phyloP scores from a whole-genome alignment of 2,329 filamentous ascomycete species.

The Parastagonospora nodorum region DNA sequence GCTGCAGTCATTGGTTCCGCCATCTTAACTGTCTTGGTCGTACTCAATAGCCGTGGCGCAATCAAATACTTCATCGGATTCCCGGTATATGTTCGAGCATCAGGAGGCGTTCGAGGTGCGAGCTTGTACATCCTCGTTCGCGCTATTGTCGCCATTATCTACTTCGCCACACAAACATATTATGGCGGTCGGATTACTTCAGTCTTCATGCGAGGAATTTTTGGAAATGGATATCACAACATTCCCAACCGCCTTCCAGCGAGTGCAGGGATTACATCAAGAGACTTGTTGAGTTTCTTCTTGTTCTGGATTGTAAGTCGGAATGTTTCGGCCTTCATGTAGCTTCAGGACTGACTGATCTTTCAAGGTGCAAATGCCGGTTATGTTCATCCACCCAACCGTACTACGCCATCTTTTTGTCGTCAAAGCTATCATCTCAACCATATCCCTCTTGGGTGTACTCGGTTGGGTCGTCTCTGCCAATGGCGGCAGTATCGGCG shows the following conservation, averaged over 20 bases:
- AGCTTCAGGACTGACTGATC: neutral
- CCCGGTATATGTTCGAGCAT: slow-evolving; percentile 22
- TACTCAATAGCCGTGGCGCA: slow-evolving; percentile 23
- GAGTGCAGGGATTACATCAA: slow-evolving; percentile 46
- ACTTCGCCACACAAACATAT: slow-evolving; percentile 25
- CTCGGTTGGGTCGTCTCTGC: slow-evolving; percentile 25
- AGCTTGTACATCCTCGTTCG: slow-evolving; percentile 24
- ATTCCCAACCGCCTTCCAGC: slow-evolving; percentile 54
- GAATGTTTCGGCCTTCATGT: neutral
- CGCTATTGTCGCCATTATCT: slow-evolving; percentile 23
- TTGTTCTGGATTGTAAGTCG: slow-evolving; percentile 25
- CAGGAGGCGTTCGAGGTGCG: slow-evolving; percentile 22
- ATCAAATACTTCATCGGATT: slow-evolving; percentile 27
- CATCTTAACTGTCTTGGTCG: slow-evolving; percentile 20
- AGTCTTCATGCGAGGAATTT: slow-evolving; percentile 25
- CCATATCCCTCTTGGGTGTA: slow-evolving; percentile 18
- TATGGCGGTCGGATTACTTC: slow-evolving; percentile 25
- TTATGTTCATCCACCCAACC: slow-evolving; percentile 33
- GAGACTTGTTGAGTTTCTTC: slow-evolving; percentile 35
- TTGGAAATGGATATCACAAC: slow-evolving; percentile 21
- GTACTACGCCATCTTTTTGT: slow-evolving; percentile 26
- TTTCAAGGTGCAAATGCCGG: slow-evolving; percentile 23
- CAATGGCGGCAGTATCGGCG: slow-evolving; percentile 26
- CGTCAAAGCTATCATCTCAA: slow-evolving; percentile 23
- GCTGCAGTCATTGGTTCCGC: slow-evolving; percentile 21